Evolutionary conservation across 2,329 filamentous ascomycete species (phyloP), one percentile per base, ranked within the genome.

Genomic region (Hypoxylon sp.): DNA sequence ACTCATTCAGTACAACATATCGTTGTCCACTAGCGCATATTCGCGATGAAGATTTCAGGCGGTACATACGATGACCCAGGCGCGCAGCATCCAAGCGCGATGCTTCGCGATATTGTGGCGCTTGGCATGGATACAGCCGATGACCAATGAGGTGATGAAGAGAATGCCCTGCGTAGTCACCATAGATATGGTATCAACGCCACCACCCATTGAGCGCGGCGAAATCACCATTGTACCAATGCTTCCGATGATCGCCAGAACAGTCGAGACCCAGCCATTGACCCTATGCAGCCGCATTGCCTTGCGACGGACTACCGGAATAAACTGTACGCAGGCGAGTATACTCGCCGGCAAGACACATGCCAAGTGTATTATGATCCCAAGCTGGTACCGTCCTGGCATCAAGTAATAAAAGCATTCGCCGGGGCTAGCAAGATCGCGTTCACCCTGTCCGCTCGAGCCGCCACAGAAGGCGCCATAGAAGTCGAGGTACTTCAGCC

Each of bases 21-120:
- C 11, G 3, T 5, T 8, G 0, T 11, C 13, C 8, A 50, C 22
- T 29, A 9, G 3, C n/a, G 1, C 46, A 50, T 33, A 13, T 29
- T 9, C 44, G 2, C 42, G 6, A 19, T 6, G 13, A 52, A 35
- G 10, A 24, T 35, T 8, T 6, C 11, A 33, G 14, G 14, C 19
- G 17, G 13, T 26, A 75, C 81, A 63, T 67, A 84, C 81, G 67
- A 84, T 84, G 42, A 84, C 78, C 84, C 84, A 86, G 6, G 84
- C 81, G 22, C 88, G 77, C 31, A 91, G 72, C 88, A 90, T 91
- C 88, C 88, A 91, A 2, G 86, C 86, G 1, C 88, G 82, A 67
- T 91, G 88, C 72, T 90, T 84, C 33, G 90, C 87, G 53, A 92
- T 87, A 73, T 90, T 88, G 1, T 90, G 76, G 1, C 81, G 79